Base-by-base conservation (phyloP, 2,329 filamentous ascomycete genomes). In the Cladophialophora chaetospira region DNA sequence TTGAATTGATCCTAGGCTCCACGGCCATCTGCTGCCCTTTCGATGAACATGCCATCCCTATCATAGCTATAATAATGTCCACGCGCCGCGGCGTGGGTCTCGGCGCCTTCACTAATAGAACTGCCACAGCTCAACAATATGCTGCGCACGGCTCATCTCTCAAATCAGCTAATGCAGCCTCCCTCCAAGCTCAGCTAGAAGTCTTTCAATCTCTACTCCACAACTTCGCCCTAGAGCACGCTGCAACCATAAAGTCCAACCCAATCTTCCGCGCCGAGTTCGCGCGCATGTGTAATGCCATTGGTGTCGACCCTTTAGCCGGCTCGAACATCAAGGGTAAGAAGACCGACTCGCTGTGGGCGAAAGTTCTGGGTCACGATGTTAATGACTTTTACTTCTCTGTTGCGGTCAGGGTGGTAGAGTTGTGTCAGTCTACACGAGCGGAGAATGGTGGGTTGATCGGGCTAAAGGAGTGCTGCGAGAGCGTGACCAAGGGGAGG, bases 361-460 rank as follows among this genome's bases (percentile, higher is more conserved):
- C 91, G 6, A 92, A 97, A 77, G 84, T 97, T 61, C 81, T 97
- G 17, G 94, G 94, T 26, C 85, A 88, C 58, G 91, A 87, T 67
- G 92, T 99, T 65, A 96, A 97, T 71, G 94, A 99, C 73, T 99
- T 99, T 71, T 99, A 97, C 76, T 97, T 97, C 73, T 93, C 96
- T 77, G 84, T 99, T 43, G 94, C 91, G 1, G 93, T 97, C n/a
- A 83, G 90, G 47, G 89, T 97, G 0, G 94, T 99, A 4, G 93
- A 97, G 73, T 85, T 97, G 5, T 99, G 94, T 70, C 82, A 91
- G 4, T 85, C 87, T 50, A 97, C 91, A 42, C 81, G 94, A 50
- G 84, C 83, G 3, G 93, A 97, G 74, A 99, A 99, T 71, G 94
- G 94, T 5, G 94, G 94, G 0, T 78, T 99, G 67, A 90, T 99